Conservation (phyloP, 176 grass and related monocot genomes). For the Coix lacrymajobi region DNA sequence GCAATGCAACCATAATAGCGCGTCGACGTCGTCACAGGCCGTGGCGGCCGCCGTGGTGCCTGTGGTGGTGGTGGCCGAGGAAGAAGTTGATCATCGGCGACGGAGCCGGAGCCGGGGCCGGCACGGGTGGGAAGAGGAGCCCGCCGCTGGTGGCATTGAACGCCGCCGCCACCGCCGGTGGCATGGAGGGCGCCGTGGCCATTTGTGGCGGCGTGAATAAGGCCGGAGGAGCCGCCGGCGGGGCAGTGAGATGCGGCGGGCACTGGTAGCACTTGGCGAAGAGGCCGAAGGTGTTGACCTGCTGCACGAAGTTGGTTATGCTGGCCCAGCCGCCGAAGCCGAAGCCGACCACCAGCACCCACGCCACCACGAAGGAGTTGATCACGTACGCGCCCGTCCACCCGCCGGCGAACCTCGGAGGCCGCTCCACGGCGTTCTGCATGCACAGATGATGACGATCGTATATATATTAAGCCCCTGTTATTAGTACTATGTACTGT, state of each 20-base stretch:
- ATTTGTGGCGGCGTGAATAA: background rate
- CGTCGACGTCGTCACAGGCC: constrained; percentile 9
- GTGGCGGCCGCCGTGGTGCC: constrained; percentile 40
- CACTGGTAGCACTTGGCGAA: constrained; percentile 98
- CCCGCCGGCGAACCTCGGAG: constrained; percentile 57
- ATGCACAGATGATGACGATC: too few species aligned
- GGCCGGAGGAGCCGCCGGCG: background rate
- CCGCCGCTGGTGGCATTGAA: background rate
- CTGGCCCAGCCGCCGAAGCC: constrained; percentile 96
- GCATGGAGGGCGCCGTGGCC: background rate
- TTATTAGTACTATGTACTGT: background rate
- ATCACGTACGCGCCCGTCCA: constrained; percentile 84
- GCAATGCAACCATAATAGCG: too few species aligned
- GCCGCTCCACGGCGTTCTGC: constrained; percentile 86
- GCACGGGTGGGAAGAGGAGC: constrained; percentile 4
- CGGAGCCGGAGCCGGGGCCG: constrained; percentile 28
- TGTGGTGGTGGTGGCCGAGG: constrained; percentile 38
- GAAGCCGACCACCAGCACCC: constrained; percentile 95
- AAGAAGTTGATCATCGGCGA: constrained; percentile 18
- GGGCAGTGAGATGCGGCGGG: constrained; percentile 30
- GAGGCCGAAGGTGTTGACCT: constrained; percentile 75
- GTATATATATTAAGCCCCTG: too few species aligned
- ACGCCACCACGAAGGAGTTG: constrained; percentile 90
- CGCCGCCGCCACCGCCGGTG: background rate
- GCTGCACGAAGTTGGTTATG: constrained; percentile 89